Evolutionary conservation across 805 yeast species (phyloP).

Genomic region (Monosporozyma unispora): DNA sequence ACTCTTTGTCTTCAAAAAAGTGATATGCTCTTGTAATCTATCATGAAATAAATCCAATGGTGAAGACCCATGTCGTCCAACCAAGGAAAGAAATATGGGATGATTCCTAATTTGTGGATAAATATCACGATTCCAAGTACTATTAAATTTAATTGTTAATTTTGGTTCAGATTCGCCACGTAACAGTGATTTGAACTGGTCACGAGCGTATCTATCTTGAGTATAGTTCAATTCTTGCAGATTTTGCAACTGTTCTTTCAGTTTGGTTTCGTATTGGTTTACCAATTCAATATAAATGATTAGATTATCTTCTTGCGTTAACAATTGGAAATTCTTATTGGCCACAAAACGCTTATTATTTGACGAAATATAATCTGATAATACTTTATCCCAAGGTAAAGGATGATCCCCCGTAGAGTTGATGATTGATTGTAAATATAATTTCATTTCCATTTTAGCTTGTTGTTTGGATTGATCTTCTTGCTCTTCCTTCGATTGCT

Average conservation of each 20-base stretch:
- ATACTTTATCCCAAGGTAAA: slow-evolving; percentile 20
- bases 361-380: slow-evolving; percentile 25
- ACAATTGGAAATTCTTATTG: slow-evolving; percentile 43
- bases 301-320: slow-evolving; percentile 54
- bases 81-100: slow-evolving; percentile 45
- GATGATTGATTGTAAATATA: slow-evolving; percentile 33
- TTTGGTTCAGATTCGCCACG: not conserved
- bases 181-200: slow-evolving; percentile 44
- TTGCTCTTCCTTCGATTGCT: slow-evolving; percentile 19
- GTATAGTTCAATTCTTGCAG: slow-evolving; percentile 38
- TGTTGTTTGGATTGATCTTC: slow-evolving; percentile 31
- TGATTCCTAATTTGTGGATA: slow-evolving; percentile 44
- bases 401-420: slow-evolving; percentile 1
- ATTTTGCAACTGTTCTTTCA: slow-evolving; percentile 14
- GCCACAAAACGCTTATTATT: slow-evolving; percentile 48
- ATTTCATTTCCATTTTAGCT: slow-evolving; percentile 45
- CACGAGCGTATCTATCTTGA: slow-evolving; percentile 58
- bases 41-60: slow-evolving; percentile 76
- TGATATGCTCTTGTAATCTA: slow-evolving; percentile 51
- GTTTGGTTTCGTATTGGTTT: slow-evolving; percentile 18
- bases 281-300: slow-evolving; percentile 31
- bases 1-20: slow-evolving; percentile 46
- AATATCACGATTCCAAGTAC: slow-evolving; percentile 49
- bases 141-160: slow-evolving; percentile 36
- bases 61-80: slow-evolving; percentile 72